Base-by-base conservation (phyloP, 441 rosid genomes). In the Populus trichocarpa region DNA sequence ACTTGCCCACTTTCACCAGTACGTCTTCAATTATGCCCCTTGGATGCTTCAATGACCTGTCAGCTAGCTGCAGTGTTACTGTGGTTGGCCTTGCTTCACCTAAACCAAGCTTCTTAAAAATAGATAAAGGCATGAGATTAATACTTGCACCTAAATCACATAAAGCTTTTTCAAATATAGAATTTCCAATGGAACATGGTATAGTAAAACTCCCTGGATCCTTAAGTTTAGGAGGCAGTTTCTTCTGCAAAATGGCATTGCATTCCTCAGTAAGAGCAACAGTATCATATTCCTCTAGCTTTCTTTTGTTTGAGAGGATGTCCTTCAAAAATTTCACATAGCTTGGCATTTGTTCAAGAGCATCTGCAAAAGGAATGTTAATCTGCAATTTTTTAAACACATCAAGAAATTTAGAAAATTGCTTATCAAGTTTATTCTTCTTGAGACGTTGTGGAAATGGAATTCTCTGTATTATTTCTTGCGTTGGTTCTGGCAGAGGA, bases 401-500 rank as follows among this genome's bases (percentile, higher is more conserved):
- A 3, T 40, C 20, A 13, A 75, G 14, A 20, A 66, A 65, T 10
- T 42, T 65, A 5, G 2, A 18, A 25, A 66, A 23, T 1, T 23
- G 7, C 32, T 28, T 28, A 11, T 75, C 71, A 2, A 6, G 23
- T 5, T 72, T n/a, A 3, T 67, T 7, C 18, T 46, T 42, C 1
- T 38, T 12, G 2, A 74, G 26, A 0, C 38, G 0, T 0, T 74
- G 6, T 3, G 77, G 70, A 38, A 9, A 65, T 13, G 63, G 6
- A 36, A 66, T 11, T 40, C 12, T n/a, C 0, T 8, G 12, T 0
- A 59, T n/a, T 8, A n/a, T 59, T 59, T 59, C 12, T 59, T 59
- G 2, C 0, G 0, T 59, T n/a, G 5, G 2, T n/a, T 59, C 12
- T 59, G 0, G 11, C 0, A 8, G 4, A 59, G 11, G 12, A 0